Evolutionary conservation across 2,329 filamentous ascomycete genomes (phyloP).

Genomic region (Sarocladiaceae sp.): DNA sequence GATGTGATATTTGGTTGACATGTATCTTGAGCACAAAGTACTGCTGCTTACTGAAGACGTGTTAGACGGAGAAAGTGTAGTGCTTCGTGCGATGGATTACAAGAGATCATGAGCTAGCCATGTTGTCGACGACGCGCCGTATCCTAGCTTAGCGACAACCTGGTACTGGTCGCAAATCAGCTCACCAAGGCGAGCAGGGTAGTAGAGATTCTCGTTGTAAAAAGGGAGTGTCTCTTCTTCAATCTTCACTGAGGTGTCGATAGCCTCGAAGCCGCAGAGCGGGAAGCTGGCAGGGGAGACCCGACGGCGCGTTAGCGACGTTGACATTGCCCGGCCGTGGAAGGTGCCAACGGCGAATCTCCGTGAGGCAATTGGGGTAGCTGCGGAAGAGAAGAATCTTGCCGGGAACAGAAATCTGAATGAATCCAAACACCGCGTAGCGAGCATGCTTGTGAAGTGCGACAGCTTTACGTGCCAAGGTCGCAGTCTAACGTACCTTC

Average conservation of each 20-base stretch:
- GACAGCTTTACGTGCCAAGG: too few species aligned
- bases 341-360: too few species aligned
- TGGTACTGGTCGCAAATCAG: constrained; percentile 17
- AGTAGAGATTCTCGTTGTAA: constrained; percentile 17
- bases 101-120: neutral
- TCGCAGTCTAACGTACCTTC: too few species aligned
- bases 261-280: neutral
- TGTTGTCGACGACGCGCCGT: constrained; percentile 14
- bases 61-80: neutral
- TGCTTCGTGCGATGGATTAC: neutral
- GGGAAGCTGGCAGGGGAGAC: neutral
- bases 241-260: constrained; percentile 6
- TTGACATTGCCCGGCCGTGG: too few species aligned
- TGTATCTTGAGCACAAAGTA: constrained; percentile 28
- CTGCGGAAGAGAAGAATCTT: too few species aligned
- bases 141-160: constrained; percentile 18
- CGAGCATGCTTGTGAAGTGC: too few species aligned
- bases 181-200: constrained; percentile 17
- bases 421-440: too few species aligned
- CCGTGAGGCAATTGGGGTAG: too few species aligned
- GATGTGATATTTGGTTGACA: constrained; percentile 15
- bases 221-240: constrained; percentile 20
- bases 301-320: too few species aligned
- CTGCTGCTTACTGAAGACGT: constrained; percentile 14
- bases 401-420: too few species aligned